Evolutionary conservation across 768 basidiomycete species (phyloP), one percentile per base, ranked within the genome.

Genomic region (Grammothele lineata): DNA sequence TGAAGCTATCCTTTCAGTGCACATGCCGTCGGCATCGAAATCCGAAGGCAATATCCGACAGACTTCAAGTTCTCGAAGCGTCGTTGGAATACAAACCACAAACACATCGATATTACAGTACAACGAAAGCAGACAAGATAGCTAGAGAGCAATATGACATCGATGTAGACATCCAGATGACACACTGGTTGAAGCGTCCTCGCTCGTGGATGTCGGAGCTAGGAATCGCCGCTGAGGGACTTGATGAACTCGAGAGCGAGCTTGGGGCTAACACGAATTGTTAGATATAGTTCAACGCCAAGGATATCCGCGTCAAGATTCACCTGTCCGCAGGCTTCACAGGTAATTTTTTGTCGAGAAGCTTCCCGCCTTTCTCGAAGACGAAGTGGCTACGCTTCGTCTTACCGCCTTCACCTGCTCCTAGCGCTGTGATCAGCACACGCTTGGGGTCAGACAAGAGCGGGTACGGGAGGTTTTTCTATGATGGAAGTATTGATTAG

Each of bases 301-400:
- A n/a, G n/a, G n/a, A n/a, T n/a, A n/a, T n/a, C n/a, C n/a, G n/a
- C n/a, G 25, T 42, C 18, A 14, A 8, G 17, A 53, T 71, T 43
- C 45, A 86, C 90, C 91, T 95, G 46, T 94, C 89, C 0, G 63
- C 83, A 2, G 93, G 89, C 60, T 92, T 87, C 40, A 95, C 92
- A 1, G 91, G 90, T 14, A 90, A 69, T 60, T 81, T 83, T 70
- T 82, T 89, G 14, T 94, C 85, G 3, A 95, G 67, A 35, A 98
- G 72, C 64, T 90, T 90, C 1, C 93, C 94, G 5, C 91, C 92
- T 64, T 89, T 87, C 56, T 81, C 88, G 57, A 97, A 95, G 56
- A 97, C 80, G 66, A 95, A 96, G 65, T 95, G 92, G 54, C 89
- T 92, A 12, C 94, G 81, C 69, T 89, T 90, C 43, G 90, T 91